These are phyloP conservation scores for Selaginella tamariscina DNA, from an alignment of 75 land plant genomes.

Conservation along the genomic window DNA sequence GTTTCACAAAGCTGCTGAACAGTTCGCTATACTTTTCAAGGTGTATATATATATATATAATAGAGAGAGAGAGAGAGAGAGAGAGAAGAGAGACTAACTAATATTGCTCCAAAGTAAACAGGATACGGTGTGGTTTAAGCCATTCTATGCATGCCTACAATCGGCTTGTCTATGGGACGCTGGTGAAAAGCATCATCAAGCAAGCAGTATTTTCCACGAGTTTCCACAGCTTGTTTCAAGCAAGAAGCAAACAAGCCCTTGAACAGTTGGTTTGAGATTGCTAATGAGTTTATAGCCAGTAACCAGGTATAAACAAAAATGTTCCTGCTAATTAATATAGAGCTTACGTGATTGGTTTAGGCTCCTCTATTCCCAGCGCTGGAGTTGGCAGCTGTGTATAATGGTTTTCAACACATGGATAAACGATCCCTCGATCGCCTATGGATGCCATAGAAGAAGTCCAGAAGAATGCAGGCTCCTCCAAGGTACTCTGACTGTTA, in stretches of 20 bases:
- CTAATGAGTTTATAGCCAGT: constrained; percentile 17
- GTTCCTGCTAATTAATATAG: neutral
- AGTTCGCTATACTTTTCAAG: constrained; percentile 25
- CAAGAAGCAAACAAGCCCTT: constrained; percentile 21
- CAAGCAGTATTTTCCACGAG: constrained; percentile 21
- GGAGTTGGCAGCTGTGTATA: constrained; percentile 27
- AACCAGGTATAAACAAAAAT: constrained; percentile 17
- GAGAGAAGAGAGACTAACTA: too few species aligned
- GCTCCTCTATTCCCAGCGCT: constrained; percentile 29
- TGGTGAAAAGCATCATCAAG: constrained; percentile 16
- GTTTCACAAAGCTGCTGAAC: constrained; percentile 21
- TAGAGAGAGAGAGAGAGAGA: too few species aligned
- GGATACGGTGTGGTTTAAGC: constrained; percentile 32
- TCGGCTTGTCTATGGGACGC: constrained; percentile 31
- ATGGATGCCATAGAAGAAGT: constrained; percentile 14
- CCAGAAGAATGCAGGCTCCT: neutral
- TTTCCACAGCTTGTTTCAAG: constrained; percentile 15
- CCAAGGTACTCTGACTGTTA: too few species aligned
- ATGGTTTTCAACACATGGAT: constrained; percentile 30
- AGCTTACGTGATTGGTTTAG: constrained; percentile 5
- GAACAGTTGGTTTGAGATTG: constrained; percentile 21
- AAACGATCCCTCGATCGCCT: constrained; percentile 16
- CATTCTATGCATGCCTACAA: constrained; percentile 24
- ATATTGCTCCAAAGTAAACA: too few species aligned
- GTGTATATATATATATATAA: too few species aligned